These are phyloP conservation scores for Aspergillus biplanus DNA, from an alignment of 495 filamentous ascomycete genomes.

Conservation along the genomic window DNA sequence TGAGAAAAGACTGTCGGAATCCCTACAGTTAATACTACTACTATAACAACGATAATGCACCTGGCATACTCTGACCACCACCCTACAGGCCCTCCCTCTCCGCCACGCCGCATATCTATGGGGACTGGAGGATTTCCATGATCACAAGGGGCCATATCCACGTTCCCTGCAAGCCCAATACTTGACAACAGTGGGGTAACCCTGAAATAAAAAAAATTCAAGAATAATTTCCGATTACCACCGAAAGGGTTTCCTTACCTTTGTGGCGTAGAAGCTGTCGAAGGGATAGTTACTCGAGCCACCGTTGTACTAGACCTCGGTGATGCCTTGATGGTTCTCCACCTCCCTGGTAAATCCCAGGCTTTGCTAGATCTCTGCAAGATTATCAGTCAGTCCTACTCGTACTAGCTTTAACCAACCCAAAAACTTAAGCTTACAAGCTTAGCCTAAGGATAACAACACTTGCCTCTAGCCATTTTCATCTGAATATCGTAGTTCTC, in stretches of 20 bases:
- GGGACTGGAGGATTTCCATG: slow-evolving; percentile 20
- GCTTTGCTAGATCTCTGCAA: too few species aligned
- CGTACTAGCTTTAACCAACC: too few species aligned
- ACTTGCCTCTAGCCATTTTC: too few species aligned
- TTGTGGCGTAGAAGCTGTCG: not conserved
- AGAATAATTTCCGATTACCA: not conserved
- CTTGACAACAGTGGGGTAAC: not conserved
- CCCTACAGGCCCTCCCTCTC: not conserved
- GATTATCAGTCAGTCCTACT: too few species aligned
- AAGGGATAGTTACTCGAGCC: too few species aligned
- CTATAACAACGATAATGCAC: not conserved
- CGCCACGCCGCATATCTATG: not conserved
- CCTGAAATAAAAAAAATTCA: not conserved
- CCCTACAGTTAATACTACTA: slow-evolving; percentile 5
- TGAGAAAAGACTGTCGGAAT: not conserved
- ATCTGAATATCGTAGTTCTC: not conserved
- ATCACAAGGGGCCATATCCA: slow-evolving; percentile 10
- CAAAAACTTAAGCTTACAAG: too few species aligned
- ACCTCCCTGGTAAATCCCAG: too few species aligned
- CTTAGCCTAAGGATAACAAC: too few species aligned
- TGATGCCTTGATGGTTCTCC: too few species aligned
- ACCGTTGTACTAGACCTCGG: too few species aligned
- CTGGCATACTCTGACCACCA: not conserved
- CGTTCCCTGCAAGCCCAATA: slow-evolving; percentile 6
- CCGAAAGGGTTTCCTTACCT: not conserved